These are phyloP conservation scores for Solanum pennellii DNA, from an alignment of 257 asterid genomes.

Conservation along the genomic window DNA sequence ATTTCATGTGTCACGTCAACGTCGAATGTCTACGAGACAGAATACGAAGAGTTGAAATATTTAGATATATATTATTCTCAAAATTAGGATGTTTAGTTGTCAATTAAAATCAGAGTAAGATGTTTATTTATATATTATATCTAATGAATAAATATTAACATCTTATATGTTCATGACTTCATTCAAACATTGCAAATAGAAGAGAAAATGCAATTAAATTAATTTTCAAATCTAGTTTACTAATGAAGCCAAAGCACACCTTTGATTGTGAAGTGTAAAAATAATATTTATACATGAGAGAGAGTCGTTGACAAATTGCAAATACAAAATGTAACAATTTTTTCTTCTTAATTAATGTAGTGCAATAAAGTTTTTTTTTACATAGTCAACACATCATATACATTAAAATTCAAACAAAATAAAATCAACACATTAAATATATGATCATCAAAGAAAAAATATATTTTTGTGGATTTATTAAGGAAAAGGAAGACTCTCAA, in stretches of 20 bases:
- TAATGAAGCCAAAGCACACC: neutral
- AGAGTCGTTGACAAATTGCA: neutral
- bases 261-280: neutral
- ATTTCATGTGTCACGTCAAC: neutral
- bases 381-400: neutral
- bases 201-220: neutral
- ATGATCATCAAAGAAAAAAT: neutral
- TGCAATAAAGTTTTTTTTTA: neutral
- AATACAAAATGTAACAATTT: neutral
- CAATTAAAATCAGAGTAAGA: neutral
- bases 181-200: neutral
- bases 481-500: neutral
- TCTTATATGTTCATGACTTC: neutral
- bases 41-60: neutral
- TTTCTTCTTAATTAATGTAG: neutral
- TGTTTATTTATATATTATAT: neutral
- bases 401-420: neutral
- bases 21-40: neutral
- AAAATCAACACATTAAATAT: neutral
- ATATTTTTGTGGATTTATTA: neutral
- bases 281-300: neutral
- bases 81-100: neutral
- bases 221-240: neutral
- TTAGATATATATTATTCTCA: neutral
- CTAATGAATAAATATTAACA: neutral